Evolutionary conservation across 23 red algal genomes (phyloP).

Genomic region (Rhodosorus marinus): DNA sequence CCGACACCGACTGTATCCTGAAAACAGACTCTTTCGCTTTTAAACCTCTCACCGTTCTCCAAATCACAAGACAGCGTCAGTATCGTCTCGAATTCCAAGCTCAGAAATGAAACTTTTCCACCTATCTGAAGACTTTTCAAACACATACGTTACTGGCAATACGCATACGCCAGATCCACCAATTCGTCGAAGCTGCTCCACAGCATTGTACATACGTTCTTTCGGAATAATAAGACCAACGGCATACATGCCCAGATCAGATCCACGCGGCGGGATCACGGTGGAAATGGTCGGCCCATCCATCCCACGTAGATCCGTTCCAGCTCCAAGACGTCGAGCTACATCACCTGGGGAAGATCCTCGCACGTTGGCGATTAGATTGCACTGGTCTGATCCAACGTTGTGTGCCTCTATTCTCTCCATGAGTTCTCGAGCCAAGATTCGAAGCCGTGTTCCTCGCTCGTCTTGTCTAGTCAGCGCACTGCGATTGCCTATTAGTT

Average conservation of each 20-base stretch:
- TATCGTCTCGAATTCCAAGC: no score
- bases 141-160: conserved; percentile 89
- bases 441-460: conserved; percentile 24
- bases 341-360: conserved; percentile 82
- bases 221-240: conserved; percentile 86
- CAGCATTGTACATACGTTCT: conserved; percentile 51
- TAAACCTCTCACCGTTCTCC: no score
- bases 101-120: no score
- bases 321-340: conserved; percentile 47
- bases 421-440: conserved; percentile 48
- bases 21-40: no score
- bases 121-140: conserved; percentile 43
- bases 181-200: conserved; percentile 71
- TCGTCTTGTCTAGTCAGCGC: conserved; percentile 11
- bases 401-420: conserved; percentile 89
- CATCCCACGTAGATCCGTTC: conserved; percentile 61
- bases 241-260: conserved; percentile 92
- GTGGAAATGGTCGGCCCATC: conserved; percentile 85
- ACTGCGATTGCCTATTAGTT: conserved; percentile 64
- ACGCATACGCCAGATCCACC: conserved; percentile 94
- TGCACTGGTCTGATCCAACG: conserved; percentile 55
- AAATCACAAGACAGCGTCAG: no score
- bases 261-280: conserved; percentile 72
- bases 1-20: no score
- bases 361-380: conserved; percentile 92